phyloP scores from a whole-genome alignment of 169 alveolate species.

The Plasmodium blacklocki region DNA sequence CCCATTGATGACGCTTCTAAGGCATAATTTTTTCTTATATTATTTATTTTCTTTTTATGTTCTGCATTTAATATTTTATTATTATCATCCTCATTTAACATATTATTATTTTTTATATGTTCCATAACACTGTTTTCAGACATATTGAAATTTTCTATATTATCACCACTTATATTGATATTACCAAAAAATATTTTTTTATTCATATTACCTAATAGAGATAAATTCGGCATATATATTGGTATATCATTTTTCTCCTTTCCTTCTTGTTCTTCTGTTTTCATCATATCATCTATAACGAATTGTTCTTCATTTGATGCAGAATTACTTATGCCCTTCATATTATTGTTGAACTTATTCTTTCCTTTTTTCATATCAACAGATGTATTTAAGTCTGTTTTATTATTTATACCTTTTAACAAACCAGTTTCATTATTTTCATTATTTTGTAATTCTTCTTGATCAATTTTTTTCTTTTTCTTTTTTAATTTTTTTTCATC shows the following conservation, averaged over 20 bases:
- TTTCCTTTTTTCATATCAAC: constrained; percentile 33
- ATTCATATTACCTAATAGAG: constrained; percentile 33
- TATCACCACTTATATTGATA: constrained; percentile 64
- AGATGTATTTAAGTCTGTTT: neutral
- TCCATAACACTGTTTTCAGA: constrained; percentile 19
- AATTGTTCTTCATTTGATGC: constrained; percentile 10
- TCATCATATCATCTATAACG: neutral
- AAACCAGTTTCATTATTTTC: neutral
- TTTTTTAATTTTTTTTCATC: constrained; percentile 20
- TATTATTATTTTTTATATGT: constrained; percentile 11
- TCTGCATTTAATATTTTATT: constrained; percentile 31
- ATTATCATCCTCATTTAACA: constrained; percentile 8
- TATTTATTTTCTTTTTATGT: constrained; percentile 18
- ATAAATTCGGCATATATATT: constrained; percentile 64
- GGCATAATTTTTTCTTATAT: constrained; percentile 50
- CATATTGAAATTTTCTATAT: constrained; percentile 41
- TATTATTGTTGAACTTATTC: constrained; percentile 19
- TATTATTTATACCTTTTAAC: constrained; percentile 4
- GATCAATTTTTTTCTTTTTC: constrained; percentile 49
- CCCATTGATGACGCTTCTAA: constrained; percentile 14
- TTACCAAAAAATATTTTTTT: constrained; percentile 72
- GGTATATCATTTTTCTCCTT: constrained; percentile 29
- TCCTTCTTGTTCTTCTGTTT: constrained; percentile 17
- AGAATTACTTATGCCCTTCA: neutral
- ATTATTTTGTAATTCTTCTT: neutral